A percentile compares a stretch with the other conserved stretches of the same genome.
phyloP scores from a whole-genome alignment of 345 rosid species.

The Melastoma malabathricum region DNA sequence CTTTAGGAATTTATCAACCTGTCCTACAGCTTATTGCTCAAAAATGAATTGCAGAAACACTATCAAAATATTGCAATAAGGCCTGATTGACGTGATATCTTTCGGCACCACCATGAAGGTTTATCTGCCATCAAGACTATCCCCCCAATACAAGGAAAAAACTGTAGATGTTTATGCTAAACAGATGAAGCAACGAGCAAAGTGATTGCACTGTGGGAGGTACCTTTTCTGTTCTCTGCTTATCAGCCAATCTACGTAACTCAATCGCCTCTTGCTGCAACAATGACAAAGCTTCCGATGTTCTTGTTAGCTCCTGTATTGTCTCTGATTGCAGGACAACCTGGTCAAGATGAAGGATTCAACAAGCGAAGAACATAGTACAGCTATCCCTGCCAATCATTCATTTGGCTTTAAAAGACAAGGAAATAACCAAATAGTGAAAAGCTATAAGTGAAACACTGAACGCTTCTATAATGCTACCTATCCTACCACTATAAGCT shows the following conservation, averaged over 20 bases:
- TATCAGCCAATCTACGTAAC: slow-evolving; percentile 52
- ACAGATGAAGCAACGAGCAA: not conserved
- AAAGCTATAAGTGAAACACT: no score
- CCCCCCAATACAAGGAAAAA: not conserved
- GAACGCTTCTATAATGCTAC: no score
- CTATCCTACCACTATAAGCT: no score
- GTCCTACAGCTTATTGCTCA: no score
- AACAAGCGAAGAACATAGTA: not conserved
- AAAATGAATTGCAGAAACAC: not conserved
- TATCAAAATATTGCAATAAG: not conserved
- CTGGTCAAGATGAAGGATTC: slow-evolving; percentile 24
- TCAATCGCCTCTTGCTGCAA: slow-evolving; percentile 68
- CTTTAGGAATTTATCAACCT: no score
- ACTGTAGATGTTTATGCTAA: not conserved
- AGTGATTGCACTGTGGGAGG: not conserved
- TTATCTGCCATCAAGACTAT: no score
- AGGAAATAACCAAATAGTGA: no score
- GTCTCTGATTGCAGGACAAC: slow-evolving; percentile 91
- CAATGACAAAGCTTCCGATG: slow-evolving; percentile 61
- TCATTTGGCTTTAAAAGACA: no score
- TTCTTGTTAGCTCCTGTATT: slow-evolving; percentile 79
- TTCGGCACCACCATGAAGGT: no score
- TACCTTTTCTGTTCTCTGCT: slow-evolving; percentile 57
- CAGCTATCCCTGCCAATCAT: no score
- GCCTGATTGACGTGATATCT: no score